Evolutionary conservation across 129 eudicot species (phyloP).

Genomic region (Flaveria sonorensis): DNA sequence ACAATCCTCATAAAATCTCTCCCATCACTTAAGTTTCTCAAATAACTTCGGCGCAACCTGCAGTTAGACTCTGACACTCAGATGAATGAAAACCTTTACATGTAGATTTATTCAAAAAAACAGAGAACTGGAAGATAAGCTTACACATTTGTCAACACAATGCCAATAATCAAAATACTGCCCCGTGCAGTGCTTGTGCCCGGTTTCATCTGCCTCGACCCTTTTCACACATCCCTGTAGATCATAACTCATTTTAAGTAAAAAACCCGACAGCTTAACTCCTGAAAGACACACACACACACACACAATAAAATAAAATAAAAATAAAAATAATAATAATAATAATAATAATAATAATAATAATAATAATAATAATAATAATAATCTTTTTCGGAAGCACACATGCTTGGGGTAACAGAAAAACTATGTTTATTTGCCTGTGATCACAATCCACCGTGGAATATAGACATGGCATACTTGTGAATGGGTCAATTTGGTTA

Average conservation of each 20-base stretch:
- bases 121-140: conserved; percentile 14
- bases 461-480: background rate
- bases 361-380: too few relatives aligned
- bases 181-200: conserved; percentile 88
- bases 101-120: background rate
- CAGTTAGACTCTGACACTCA: background rate
- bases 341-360: too few relatives aligned
- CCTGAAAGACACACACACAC: too few relatives aligned
- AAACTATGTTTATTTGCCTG: background rate
- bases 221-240: conserved; percentile 68
- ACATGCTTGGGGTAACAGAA: background rate
- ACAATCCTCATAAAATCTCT: conserved; percentile 14
- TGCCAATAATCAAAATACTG: conserved; percentile 88
- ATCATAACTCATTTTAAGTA: conserved; percentile 14
- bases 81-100: background rate
- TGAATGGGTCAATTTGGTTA: background rate
- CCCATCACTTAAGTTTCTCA: conserved; percentile 51
- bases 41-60: conserved; percentile 78
- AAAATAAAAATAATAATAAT: too few relatives aligned
- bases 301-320: too few relatives aligned
- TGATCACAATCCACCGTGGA: background rate
- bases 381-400: background rate
- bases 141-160: conserved; percentile 82
- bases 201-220: conserved; percentile 76
- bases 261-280: background rate